Base-by-base conservation (phyloP, 768 basidiomycete genomes). In the Mycena albidolilacea region DNA sequence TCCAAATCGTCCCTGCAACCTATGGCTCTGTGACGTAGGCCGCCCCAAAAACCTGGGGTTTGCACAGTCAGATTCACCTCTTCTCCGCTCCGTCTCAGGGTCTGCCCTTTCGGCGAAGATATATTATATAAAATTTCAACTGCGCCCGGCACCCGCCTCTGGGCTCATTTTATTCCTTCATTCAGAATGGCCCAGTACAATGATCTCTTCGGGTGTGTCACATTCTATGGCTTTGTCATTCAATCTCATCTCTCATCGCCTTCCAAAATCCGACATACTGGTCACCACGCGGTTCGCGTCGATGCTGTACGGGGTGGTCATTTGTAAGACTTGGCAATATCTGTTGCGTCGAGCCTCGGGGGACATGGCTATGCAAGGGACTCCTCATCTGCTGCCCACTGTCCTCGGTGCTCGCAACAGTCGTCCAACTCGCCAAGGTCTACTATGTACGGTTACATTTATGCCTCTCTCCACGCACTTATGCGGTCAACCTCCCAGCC, bases 261-360 rank as follows among this genome's bases (percentile, higher is more conserved):
- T 41, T 61, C 39, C 5, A 46, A 64, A 46, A 0, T 64, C 63
- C n/a, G n/a, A n/a, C 2, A 64, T 64, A 5, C 14, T 64, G n/a
- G n/a, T 64, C 41, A 8, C 48, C 41, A 52, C 63, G 1, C 52
- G 63, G 63, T 48, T 64, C 35, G 19, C 63, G 17, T 5, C 63
- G 3, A 64, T 64, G 2, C 12, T 64, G 48, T 64, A 64, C 21
- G 63, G 63, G 17, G 9, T 64, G 35, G 21, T 43, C 3, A 1
- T 64, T 35, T 50, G 35, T 46, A 10, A 38, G 63, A 37, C 35
- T 17, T 64, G 63, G 46, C 17, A 64, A 15, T 64, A 64, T 39
- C 6, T 64, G 44, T 7, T 4, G 35, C 37, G 43, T 35, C n/a
- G 30, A 30, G 30, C 10, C 38, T 19, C 63, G 19, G 52, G 38